Conservation (phyloP, 176 grass and related monocot genomes). For the Melocanna baccifera region DNA sequence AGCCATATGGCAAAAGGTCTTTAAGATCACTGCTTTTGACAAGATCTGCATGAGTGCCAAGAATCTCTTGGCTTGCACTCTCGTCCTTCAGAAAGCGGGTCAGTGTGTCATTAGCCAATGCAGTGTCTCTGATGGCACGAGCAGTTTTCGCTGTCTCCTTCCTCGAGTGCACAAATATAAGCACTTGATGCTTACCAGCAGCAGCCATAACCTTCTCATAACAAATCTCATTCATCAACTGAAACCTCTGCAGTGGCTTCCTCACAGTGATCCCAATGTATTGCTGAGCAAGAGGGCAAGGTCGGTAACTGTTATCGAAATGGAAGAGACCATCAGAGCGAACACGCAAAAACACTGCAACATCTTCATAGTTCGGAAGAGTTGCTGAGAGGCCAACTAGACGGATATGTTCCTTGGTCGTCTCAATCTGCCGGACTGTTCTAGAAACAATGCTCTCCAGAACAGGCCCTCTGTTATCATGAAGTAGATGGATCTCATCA, state of each 20-base stretch:
- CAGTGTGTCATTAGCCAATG: conserved; percentile 78
- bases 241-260: conserved; percentile 91
- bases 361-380: conserved; percentile 86
- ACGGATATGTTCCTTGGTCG: conserved; percentile 79
- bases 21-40: conserved; percentile 93
- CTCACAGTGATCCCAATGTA: conserved; percentile 96
- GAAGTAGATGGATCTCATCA: conserved; percentile 94
- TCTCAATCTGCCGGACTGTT: conserved; percentile 92
- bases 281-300: conserved; percentile 90
- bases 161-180: conserved; percentile 99
- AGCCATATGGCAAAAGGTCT: conserved; percentile 86
- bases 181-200: conserved; percentile 94
- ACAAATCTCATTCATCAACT: conserved; percentile 97
- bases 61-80: conserved; percentile 89
- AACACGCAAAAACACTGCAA: conserved; percentile 78
- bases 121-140: conserved; percentile 80
- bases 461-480: conserved; percentile 93
- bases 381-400: conserved; percentile 89
- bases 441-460: conserved; percentile 96
- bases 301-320: conserved; percentile 95
- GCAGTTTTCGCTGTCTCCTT: conserved; percentile 94
- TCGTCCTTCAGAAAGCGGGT: conserved; percentile 85
- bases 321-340: conserved; percentile 66
- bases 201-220: conserved; percentile 88
- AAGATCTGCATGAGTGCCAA: conserved; percentile 74